Evolutionary conservation across 345 rosid genomes (phyloP).

Genomic region (Corymbia maculata): DNA sequence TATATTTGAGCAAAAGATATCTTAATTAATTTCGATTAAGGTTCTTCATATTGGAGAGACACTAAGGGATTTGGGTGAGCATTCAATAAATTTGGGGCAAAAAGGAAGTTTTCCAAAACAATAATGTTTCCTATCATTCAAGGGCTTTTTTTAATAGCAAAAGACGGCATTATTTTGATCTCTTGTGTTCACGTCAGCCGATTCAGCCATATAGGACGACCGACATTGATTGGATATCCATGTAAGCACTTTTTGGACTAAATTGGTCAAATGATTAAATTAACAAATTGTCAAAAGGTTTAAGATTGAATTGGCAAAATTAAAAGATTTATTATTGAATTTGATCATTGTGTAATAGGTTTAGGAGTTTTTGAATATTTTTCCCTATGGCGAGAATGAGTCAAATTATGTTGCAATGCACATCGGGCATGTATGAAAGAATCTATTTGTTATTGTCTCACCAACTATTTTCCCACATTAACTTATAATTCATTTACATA

Average conservation of each 20-base stretch:
- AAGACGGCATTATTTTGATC: background rate
- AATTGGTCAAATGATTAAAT: background rate
- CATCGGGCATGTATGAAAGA: background rate
- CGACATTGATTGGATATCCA: accelerated
- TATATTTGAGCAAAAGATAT: too few species aligned
- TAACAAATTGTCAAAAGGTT: too few species aligned
- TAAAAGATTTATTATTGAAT: too few species aligned
- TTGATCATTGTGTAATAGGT: background rate
- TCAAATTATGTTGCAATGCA: background rate
- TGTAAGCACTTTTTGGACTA: background rate
- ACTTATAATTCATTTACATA: background rate
- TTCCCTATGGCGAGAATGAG: background rate
- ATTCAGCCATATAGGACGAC: too few species aligned
- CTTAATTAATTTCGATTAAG: background rate
- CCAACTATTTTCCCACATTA: background rate
- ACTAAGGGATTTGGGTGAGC: background rate
- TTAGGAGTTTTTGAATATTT: too few species aligned
- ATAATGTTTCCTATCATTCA: too few species aligned
- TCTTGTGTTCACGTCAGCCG: background rate
- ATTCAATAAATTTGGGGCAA: background rate
- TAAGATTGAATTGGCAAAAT: too few species aligned
- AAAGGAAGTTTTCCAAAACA: background rate
- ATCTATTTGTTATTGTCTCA: background rate
- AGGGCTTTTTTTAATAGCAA: too few species aligned
- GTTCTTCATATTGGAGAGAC: background rate